These are phyloP conservation scores for Euphorbia schlechtendalii DNA, from an alignment of 441 rosid genomes.

Conservation along the genomic window DNA sequence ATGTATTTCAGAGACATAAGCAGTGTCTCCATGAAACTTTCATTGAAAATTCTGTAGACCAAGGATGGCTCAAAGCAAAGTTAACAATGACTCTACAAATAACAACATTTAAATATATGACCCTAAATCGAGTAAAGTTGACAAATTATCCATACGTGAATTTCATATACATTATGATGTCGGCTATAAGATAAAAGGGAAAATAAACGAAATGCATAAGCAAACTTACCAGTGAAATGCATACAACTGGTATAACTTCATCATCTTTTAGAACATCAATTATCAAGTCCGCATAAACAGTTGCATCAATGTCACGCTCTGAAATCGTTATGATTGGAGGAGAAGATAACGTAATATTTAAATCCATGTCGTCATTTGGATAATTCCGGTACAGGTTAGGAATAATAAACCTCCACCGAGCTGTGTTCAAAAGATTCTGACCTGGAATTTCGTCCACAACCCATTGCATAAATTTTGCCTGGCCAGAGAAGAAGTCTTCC, in stretches of 20 bases:
- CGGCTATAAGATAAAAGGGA: background rate
- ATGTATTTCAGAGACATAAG: background rate
- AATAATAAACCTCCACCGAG: slow-evolving; percentile 77
- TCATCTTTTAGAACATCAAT: slow-evolving; percentile 36
- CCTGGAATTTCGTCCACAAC: slow-evolving; percentile 79
- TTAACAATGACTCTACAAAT: background rate
- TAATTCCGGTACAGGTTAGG: slow-evolving; percentile 85
- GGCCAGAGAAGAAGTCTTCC: slow-evolving; percentile 21
- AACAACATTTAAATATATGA: background rate
- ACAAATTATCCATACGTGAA: background rate
- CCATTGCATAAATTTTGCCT: slow-evolving; percentile 92
- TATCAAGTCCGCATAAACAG: slow-evolving; percentile 42
- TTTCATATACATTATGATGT: background rate
- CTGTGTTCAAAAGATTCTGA: slow-evolving; percentile 79
- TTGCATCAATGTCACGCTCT: slow-evolving; percentile 55
- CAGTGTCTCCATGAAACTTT: background rate
- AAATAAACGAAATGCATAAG: background rate
- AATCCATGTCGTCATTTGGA: slow-evolving; percentile 75
- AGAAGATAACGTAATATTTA: slow-evolving; percentile 69
- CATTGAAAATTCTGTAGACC: background rate
- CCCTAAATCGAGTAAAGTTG: background rate
- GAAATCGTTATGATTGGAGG: slow-evolving; percentile 66
- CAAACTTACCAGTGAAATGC: slow-evolving; percentile 73
- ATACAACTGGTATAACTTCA: slow-evolving; percentile 75
- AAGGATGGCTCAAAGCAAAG: background rate